These are phyloP conservation scores for Ambrosia trifida DNA, from an alignment of 129 eudicot genomes.

Conservation along the genomic window DNA sequence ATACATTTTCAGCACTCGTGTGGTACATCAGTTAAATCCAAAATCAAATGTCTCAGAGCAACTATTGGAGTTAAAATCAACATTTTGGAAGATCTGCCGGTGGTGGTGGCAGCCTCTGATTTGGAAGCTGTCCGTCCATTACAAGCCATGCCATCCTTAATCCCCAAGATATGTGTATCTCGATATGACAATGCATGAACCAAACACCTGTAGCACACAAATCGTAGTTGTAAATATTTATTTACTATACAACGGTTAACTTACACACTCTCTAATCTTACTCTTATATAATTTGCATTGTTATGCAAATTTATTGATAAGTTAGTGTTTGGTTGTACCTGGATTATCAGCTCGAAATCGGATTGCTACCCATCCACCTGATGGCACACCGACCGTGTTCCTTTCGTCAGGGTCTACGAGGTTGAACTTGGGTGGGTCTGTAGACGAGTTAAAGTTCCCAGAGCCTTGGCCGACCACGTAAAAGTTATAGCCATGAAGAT, in stretches of 20 bases:
- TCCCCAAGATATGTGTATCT: constrained; percentile 74
- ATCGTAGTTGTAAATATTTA: background rate
- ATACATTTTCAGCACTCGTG: background rate
- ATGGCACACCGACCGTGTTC: constrained; percentile 65
- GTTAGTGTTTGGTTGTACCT: constrained; percentile 26
- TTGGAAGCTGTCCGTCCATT: constrained; percentile 54
- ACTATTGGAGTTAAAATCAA: constrained; percentile 25
- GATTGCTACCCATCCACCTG: constrained; percentile 80
- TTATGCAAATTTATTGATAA: background rate
- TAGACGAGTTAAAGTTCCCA: constrained; percentile 57
- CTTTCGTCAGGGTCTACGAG: constrained; percentile 65
- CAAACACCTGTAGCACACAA: constrained; percentile 50
- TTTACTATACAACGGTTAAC: background rate
- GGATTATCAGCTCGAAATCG: constrained; percentile 73
- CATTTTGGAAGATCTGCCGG: constrained; percentile 77
- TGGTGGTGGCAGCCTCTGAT: constrained; percentile 71
- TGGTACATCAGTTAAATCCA: background rate
- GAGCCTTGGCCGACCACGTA: constrained; percentile 70
- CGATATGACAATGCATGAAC: constrained; percentile 85
- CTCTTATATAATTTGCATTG: background rate
- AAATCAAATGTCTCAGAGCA: background rate
- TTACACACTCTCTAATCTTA: too few species aligned
- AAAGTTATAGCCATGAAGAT: constrained; percentile 58
- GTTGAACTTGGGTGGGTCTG: constrained; percentile 54
- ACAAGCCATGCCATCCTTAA: constrained; percentile 75